Percentiles rank a stretch among this genome's conserved stretches.
These are phyloP conservation scores for Alternaria triticina DNA, from an alignment of 2,329 filamentous ascomycete species.

Conservation along the genomic window DNA sequence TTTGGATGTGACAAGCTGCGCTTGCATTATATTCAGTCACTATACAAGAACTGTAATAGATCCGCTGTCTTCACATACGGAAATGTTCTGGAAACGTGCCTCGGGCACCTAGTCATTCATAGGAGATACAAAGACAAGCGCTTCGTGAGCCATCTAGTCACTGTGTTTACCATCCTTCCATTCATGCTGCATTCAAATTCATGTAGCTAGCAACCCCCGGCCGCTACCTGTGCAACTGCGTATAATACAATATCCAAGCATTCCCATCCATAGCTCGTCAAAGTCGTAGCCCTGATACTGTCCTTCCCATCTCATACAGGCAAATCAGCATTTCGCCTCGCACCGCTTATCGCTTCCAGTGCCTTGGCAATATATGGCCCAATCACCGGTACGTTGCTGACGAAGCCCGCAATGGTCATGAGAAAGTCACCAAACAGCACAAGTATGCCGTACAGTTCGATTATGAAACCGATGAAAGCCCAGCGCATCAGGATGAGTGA, in stretches of 20 bases:
- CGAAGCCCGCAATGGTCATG: constrained; percentile 87
- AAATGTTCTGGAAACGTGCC: background rate
- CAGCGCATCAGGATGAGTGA: constrained; percentile 85
- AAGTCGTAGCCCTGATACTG: background rate
- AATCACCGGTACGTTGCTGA: constrained; percentile 80
- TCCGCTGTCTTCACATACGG: background rate
- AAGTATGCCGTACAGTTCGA: constrained; percentile 92
- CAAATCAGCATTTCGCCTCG: constrained; percentile 16
- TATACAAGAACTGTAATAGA: background rate
- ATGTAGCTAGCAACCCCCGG: background rate
- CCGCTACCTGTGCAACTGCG: background rate
- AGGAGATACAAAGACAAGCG: background rate
- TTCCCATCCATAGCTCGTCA: background rate
- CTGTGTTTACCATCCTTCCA: background rate
- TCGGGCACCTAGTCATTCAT: background rate
- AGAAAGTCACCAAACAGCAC: constrained; percentile 96
- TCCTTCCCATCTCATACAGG: constrained; percentile 13
- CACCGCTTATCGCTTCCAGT: constrained; percentile 56
- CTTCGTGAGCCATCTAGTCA: background rate
- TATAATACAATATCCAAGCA: constrained; percentile 1
- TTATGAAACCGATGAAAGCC: constrained; percentile 87
- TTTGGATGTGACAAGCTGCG: background rate
- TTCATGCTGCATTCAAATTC: background rate
- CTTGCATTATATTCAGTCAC: background rate
- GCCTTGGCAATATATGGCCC: constrained; percentile 82